Base-by-base conservation (phyloP, 2,329 filamentous ascomycete genomes). In the Colletotrichum acutatum region DNA sequence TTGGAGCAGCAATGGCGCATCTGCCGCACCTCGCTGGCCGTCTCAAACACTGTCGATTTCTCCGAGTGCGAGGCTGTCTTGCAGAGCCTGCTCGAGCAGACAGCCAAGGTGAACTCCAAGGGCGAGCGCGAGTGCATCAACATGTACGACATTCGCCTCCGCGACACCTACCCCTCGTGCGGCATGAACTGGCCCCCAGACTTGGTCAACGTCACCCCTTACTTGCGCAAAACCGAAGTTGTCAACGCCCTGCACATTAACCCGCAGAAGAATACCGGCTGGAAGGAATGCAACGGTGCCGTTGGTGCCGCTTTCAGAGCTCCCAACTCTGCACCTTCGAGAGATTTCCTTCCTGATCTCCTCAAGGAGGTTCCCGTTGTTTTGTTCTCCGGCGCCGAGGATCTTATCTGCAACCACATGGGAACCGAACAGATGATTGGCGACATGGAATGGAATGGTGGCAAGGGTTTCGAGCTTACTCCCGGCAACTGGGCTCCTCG, bases 111-210 rank as follows among this genome's bases (percentile, higher is more conserved):
- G 12, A 83, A 80, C 66, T 71, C 84, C 46, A 85, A 85, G 16
- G 85, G 86, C 24, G 82, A 88, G 68, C 86, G 87, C 62, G 81
- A 89, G 54, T 99, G 97, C 82, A 82, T 92, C 81, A 99, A 99
- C 84, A 98, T 98, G 94, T 99, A 99, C 82, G 97, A 99, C 81
- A 89, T 98, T 66, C 94, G 96, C 59, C 88, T 98, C 59, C 91
- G 87, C 75, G 97, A 99, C 82, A 85, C 85, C 7, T 95, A 90
- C 82, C 93, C 94, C 5, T 93, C 92, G 75, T 99, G 97, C 82
- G 97, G 97, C 76, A 98, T 98, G 95, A 96, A 95, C 84, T 99
- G 97, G 97, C 97, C 97, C 37, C 93, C 95, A 75, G 97, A 99
- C 83, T 87, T 99, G 78, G 83, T 83, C 59, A 80, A 89, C 62